A percentile compares a stretch with the other conserved stretches of the same genome.
Evolutionary conservation across 2,329 filamentous ascomycete genomes (phyloP).

Genomic region (Alternaria gansuensis): DNA sequence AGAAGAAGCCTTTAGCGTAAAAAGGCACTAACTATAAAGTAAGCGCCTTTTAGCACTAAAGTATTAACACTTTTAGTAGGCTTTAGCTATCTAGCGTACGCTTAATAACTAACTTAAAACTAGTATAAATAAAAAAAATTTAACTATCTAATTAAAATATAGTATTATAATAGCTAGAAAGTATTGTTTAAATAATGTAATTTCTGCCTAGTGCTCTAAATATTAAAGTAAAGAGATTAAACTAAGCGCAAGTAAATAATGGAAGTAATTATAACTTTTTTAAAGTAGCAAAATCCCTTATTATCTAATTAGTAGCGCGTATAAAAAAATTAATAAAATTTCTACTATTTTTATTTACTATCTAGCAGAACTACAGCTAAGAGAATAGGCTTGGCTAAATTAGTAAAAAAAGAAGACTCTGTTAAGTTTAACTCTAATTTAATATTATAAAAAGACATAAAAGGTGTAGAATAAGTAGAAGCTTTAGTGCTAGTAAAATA

Average conservation of each 20-base stretch:
- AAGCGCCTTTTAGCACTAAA: background rate
- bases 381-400: conserved; percentile 28
- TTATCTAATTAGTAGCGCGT: conserved; percentile 30
- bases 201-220: background rate
- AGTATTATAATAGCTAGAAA: background rate
- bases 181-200: background rate
- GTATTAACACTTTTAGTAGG: background rate
- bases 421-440: conserved; percentile 52
- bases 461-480: conserved; percentile 50
- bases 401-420: conserved; percentile 24
- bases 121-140: too few species aligned
- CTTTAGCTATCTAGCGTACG: background rate
- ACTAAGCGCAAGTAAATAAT: background rate
- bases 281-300: conserved; percentile 55
- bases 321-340: conserved; percentile 30
- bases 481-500: conserved; percentile 54
- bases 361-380: conserved; percentile 31
- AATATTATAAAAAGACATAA: too few species aligned
- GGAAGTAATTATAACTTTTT: conserved; percentile 35
- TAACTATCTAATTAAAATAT: background rate
- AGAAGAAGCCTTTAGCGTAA: conserved; percentile 37
- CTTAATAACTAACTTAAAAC: background rate
- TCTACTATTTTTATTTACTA: conserved; percentile 30
- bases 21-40: background rate
- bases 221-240: background rate